These are phyloP conservation scores for Gossypium longicalyx DNA, from an alignment of 345 rosid species.

Conservation along the genomic window DNA sequence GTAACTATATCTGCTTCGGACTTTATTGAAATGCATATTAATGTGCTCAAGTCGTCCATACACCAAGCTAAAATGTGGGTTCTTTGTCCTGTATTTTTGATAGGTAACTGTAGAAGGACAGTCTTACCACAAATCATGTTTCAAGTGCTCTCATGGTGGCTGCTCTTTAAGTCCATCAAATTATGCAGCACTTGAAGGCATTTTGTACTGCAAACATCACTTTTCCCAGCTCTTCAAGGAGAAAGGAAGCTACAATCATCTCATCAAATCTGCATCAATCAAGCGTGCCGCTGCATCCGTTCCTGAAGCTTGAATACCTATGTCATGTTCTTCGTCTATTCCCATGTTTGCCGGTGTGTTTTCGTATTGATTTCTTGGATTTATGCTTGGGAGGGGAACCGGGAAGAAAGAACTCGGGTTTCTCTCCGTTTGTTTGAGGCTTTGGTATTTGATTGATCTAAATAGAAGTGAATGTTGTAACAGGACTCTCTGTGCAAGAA, in stretches of 20 bases:
- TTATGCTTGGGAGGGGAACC: not conserved
- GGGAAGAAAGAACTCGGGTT: not conserved
- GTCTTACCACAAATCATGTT: slow-evolving; percentile 88
- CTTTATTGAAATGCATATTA: not conserved
- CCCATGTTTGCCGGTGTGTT: slow-evolving; percentile 22
- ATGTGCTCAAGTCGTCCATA: not conserved
- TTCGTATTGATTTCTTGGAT: slow-evolving; percentile 9
- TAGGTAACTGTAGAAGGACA: slow-evolving; percentile 91
- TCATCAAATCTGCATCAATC: slow-evolving; percentile 72
- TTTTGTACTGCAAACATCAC: slow-evolving; percentile 92
- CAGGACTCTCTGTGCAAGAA: not conserved
- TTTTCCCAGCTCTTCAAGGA: slow-evolving; percentile 97
- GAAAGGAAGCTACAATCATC: slow-evolving; percentile 96
- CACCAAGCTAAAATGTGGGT: not conserved
- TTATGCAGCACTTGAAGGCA: slow-evolving; percentile 96
- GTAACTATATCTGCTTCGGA: not conserved
- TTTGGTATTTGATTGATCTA: slow-evolving; percentile 16
- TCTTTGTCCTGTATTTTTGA: not conserved
- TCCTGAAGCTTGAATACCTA: slow-evolving; percentile 51
- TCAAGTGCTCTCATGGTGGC: slow-evolving; percentile 95
- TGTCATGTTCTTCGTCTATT: not conserved
- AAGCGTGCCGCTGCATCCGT: slow-evolving; percentile 63
- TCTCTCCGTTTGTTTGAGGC: not conserved
- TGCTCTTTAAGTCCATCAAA: slow-evolving; percentile 86
- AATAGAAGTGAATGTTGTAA: slow-evolving; percentile 15